These are phyloP conservation scores for Psilocybe sp. DNA, from an alignment of 768 basidiomycete genomes.

Conservation along the genomic window DNA sequence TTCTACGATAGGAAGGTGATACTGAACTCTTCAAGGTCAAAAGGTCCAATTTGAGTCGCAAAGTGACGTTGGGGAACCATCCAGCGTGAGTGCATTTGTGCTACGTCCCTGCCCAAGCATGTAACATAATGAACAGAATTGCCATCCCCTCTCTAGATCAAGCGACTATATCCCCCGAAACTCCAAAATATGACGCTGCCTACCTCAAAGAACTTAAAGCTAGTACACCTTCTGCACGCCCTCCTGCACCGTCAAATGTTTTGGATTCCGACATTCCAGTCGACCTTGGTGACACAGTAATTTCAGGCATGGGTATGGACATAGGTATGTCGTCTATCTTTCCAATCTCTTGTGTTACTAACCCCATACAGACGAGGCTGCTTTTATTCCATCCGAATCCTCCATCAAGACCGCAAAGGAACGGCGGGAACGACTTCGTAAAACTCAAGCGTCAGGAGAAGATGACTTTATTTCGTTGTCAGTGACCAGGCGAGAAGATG, in stretches of 20 bases:
- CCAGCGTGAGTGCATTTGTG: conserved; percentile 36
- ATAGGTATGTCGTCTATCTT: conserved; percentile 14
- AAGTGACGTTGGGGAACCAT: conserved; percentile 54
- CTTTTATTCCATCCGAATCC: conserved; percentile 62
- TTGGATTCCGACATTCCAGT: conserved; percentile 53
- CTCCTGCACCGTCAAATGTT: conserved; percentile 25
- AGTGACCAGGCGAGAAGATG: conserved; percentile 53
- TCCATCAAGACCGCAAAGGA: conserved; percentile 73
- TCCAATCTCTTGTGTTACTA: not conserved
- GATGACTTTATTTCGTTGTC: conserved; percentile 83
- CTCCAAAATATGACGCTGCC: conserved; percentile 68
- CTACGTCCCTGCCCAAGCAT: not conserved
- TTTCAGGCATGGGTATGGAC: conserved; percentile 30
- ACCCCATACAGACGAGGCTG: conserved; percentile 33
- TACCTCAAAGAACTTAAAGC: conserved; percentile 80
- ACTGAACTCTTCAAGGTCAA: conserved; percentile 75
- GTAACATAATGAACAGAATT: conserved; percentile 28
- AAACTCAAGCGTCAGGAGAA: conserved; percentile 37
- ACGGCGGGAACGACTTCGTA: conserved; percentile 66
- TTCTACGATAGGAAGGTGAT: conserved; percentile 42
- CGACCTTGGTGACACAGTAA: conserved; percentile 36
- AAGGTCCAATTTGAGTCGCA: conserved; percentile 74
- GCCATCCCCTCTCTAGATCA: conserved; percentile 51
- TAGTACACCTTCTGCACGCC: conserved; percentile 61
- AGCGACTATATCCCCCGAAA: conserved; percentile 50